Evolutionary conservation across 2,329 filamentous ascomycete species (phyloP).

Genomic region (Thielaviopsis euricoi): DNA sequence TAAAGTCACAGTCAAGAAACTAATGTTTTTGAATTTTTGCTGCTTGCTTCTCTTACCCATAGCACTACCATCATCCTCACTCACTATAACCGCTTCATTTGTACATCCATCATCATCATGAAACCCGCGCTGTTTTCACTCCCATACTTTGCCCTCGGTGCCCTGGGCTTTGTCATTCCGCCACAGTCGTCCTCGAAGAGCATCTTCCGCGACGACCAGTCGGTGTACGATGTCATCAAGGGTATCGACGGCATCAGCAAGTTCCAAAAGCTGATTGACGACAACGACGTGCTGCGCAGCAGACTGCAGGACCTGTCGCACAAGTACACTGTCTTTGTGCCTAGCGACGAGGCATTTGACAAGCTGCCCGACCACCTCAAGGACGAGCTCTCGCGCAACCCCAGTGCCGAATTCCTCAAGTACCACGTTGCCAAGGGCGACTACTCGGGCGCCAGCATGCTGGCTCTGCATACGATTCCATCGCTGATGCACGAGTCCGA

Average conservation of each 20-base stretch:
- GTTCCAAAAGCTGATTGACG: constrained; percentile 22
- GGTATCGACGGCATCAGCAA: constrained; percentile 11
- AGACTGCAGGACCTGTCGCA: constrained; percentile 53
- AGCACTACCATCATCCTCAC: too few species aligned
- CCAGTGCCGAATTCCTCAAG: constrained; percentile 23
- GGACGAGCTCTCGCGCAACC: constrained; percentile 35
- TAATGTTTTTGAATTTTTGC: too few species aligned
- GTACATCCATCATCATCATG: background rate
- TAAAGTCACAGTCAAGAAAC: too few species aligned
- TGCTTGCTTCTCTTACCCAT: too few species aligned
- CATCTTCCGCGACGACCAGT: background rate
- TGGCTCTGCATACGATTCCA: constrained; percentile 57
- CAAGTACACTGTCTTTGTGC: constrained; percentile 71
- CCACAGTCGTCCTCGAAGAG: background rate
- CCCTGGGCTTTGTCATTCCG: constrained; percentile 1
- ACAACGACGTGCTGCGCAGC: constrained; percentile 55
- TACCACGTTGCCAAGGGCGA: constrained; percentile 61
- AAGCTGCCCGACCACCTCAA: constrained; percentile 34
- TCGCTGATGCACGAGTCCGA: constrained; percentile 42
- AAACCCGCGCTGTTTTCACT: background rate
- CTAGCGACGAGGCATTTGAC: constrained; percentile 60
- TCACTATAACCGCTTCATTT: background rate
- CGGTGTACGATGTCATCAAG: constrained; percentile 15
- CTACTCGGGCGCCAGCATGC: constrained; percentile 49
- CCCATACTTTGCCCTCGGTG: constrained; percentile 7